Evolutionary conservation across 192 early-diverging fungal species (phyloP), one percentile per base, ranked within the genome.

Genomic region (Backusella parvicylindrica): DNA sequence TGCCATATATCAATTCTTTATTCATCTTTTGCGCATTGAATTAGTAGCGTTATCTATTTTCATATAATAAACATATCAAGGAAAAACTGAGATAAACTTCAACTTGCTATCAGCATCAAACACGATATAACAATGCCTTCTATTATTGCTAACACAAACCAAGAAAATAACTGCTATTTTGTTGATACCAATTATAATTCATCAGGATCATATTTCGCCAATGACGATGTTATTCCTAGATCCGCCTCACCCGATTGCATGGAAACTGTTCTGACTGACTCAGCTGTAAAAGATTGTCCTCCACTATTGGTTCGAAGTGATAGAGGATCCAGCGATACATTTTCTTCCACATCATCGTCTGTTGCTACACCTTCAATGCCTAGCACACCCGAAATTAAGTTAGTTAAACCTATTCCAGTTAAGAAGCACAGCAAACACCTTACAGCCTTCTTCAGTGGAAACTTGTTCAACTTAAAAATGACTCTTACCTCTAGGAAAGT

Each of bases 251-350:
- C 68, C 40, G 40, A 70, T 23, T 47, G 15, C 4, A 13, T 70
- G 5, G 41, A 68, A 21, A 33, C 16, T 1, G 6, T 23, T n/a
- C 33, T 18, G 36, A 36, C 18, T 38, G 33, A 68, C 35, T 36
- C 66, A 23, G 33, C 32, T 68, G n/a, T 13, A 7, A 68, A n/a
- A 36, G 21, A 38, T 13, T 68, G 66, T 0, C 66, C 66, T 68
- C 8, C 68, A 41, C 15, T 47, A 1, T 26, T 60, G 6, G 28
- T 16, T 16, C 68, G 47, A 41, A 37, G 68, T 30, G 23, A 37
- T n/a, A 70, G 68, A 47, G 68, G 68, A 70, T 47, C 68, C 2
- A 70, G 40, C 30, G 68, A 70, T 31, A 70, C 68, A 69, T 16
- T 16, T 18, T 70, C 68, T 13, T 70, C 68, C 18, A 28, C 15